phyloP scores from a whole-genome alignment of 1,139 yeast genomes.

The Lodderomyces theae region DNA sequence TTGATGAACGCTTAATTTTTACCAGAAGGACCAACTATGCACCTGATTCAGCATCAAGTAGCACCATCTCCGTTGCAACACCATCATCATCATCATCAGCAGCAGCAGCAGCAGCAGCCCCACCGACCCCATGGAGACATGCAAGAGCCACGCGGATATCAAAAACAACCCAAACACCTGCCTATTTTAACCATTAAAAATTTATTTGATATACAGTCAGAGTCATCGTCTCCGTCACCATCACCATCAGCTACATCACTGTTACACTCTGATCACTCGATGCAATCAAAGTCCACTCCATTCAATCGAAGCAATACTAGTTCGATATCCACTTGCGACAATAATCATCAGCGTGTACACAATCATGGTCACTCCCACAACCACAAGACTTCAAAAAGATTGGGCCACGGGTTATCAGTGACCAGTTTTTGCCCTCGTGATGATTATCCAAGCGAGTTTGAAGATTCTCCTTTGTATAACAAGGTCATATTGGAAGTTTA shows the following conservation, averaged over 20 bases:
- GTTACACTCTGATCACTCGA: slow-evolving; percentile 2
- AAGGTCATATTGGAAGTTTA: slow-evolving; percentile 5
- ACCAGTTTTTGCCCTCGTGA: not conserved
- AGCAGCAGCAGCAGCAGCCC: no score
- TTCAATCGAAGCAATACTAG: slow-evolving; percentile 7
- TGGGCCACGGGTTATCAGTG: not conserved
- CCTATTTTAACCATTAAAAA: slow-evolving; percentile 8
- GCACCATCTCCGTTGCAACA: not conserved
- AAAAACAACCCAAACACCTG: slow-evolving; percentile 4
- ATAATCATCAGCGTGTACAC: not conserved
- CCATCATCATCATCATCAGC: not conserved
- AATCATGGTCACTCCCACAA: slow-evolving; percentile 1
- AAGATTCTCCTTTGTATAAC: not conserved
- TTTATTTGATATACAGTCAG: slow-evolving; percentile 8
- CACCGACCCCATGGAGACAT: not conserved
- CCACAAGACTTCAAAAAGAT: not conserved
- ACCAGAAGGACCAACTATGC: not conserved
- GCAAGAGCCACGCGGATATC: slow-evolving; percentile 1
- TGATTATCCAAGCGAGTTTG: not conserved
- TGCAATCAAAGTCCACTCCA: not conserved
- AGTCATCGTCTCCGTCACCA: slow-evolving; percentile 4
- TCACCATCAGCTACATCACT: slow-evolving; percentile 7
- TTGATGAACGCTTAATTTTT: not conserved
- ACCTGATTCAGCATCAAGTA: not conserved
- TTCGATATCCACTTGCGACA: slow-evolving; percentile 4